These are phyloP conservation scores for Candida chauliodis DNA, from an alignment of 805 yeast genomes.

Conservation along the genomic window DNA sequence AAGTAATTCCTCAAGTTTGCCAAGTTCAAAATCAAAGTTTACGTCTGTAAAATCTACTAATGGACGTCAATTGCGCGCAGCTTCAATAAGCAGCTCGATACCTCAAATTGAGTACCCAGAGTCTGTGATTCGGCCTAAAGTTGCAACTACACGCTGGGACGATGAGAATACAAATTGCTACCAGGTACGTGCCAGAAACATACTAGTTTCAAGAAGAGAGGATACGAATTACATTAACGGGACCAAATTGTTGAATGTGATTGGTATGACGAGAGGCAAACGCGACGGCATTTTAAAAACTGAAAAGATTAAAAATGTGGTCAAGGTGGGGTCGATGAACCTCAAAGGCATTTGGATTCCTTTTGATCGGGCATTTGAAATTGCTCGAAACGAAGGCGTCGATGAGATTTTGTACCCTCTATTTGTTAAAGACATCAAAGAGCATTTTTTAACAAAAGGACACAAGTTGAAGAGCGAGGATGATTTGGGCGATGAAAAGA, in stretches of 20 bases:
- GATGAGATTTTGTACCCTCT: slow-evolving; percentile 30
- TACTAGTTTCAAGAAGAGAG: slow-evolving; percentile 33
- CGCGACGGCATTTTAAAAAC: slow-evolving; percentile 37
- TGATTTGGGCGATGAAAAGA: slow-evolving; percentile 4
- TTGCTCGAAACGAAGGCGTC: slow-evolving; percentile 39
- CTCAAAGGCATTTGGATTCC: slow-evolving; percentile 43
- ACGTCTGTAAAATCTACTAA: background rate
- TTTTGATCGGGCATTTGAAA: slow-evolving; percentile 34
- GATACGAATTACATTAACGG: slow-evolving; percentile 36
- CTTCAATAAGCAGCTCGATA: slow-evolving; percentile 12
- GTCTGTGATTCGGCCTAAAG: slow-evolving; percentile 24
- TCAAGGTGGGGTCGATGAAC: slow-evolving; percentile 37
- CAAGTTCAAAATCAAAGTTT: background rate
- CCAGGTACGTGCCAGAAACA: slow-evolving; percentile 32
- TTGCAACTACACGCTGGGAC: slow-evolving; percentile 36
- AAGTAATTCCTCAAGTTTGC: background rate
- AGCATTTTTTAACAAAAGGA: slow-evolving; percentile 24
- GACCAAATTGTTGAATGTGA: slow-evolving; percentile 35
- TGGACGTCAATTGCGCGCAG: slow-evolving; percentile 14
- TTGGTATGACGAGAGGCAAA: slow-evolving; percentile 39
- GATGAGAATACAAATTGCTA: slow-evolving; percentile 35
- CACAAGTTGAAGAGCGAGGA: slow-evolving; percentile 18
- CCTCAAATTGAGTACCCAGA: slow-evolving; percentile 14
- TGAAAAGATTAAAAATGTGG: slow-evolving; percentile 28
- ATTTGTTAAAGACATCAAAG: slow-evolving; percentile 28